Percentiles rank a stretch among this genome's conserved stretches.
Conservation (phyloP, 768 basidiomycete species). For the Stropharia rugosoannulata region DNA sequence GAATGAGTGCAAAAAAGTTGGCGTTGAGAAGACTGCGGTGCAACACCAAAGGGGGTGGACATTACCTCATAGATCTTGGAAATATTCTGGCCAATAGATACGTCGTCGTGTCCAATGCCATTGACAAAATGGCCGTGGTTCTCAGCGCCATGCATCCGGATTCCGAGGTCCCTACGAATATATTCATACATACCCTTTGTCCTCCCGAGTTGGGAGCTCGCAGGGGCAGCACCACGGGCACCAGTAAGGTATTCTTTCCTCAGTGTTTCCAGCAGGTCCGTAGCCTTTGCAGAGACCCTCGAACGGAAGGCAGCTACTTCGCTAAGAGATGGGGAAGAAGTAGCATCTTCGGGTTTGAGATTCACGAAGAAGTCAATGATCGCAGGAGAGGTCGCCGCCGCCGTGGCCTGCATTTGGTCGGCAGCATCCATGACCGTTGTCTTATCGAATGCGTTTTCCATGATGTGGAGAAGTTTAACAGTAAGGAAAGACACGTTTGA, state of each 20-base stretch:
- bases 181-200: conserved; percentile 71
- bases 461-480: conserved; percentile 35
- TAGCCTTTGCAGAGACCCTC: conserved; percentile 45
- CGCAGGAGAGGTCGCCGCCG: conserved; percentile 52
- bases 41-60: neutral
- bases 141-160: conserved; percentile 77
- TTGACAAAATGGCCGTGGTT: conserved; percentile 50
- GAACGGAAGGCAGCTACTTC: conserved; percentile 51
- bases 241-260: conserved; percentile 57
- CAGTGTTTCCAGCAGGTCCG: conserved; percentile 44
- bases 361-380: conserved; percentile 43
- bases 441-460: conserved; percentile 59
- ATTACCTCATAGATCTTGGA: conserved; percentile 68
- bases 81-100: conserved; percentile 72
- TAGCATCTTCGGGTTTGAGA: conserved; percentile 32
- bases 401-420: conserved; percentile 64
- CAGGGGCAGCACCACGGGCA: conserved; percentile 60
- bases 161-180: conserved; percentile 59
- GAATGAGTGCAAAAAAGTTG: conserved; percentile 4
- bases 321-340: conserved; percentile 21
- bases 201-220: conserved; percentile 58
- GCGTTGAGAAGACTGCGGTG: neutral
- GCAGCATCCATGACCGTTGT: conserved; percentile 69
- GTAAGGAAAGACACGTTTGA: conserved; percentile 29
- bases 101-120: conserved; percentile 47